Evolutionary conservation across 2,329 filamentous ascomycete genomes (phyloP).

Genomic region (Monilinia laxa): DNA sequence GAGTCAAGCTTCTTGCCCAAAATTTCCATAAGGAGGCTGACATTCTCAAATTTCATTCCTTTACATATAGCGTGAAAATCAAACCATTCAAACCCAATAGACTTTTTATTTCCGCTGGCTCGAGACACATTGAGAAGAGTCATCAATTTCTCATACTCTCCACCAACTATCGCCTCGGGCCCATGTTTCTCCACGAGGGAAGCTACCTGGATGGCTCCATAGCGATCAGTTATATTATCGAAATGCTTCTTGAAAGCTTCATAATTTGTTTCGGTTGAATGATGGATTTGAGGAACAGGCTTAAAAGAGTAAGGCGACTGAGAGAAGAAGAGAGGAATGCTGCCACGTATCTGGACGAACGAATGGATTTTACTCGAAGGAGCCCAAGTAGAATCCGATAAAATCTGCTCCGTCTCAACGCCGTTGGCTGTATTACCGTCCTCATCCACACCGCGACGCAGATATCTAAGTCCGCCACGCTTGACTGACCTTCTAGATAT

Average conservation of each 20-base stretch:
- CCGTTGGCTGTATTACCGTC: conserved; percentile 84
- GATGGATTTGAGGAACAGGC: conserved; percentile 77
- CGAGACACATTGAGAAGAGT: conserved; percentile 64
- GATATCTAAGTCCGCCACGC: conserved; percentile 83
- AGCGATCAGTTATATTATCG: conserved; percentile 62
- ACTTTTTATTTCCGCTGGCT: conserved; percentile 39
- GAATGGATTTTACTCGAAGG: conserved; percentile 66
- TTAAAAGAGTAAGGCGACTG: conserved; percentile 94
- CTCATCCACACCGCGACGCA: conserved; percentile 87
- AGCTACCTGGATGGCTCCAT: conserved; percentile 75
- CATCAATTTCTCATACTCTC: conserved; percentile 70
- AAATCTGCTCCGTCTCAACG: conserved; percentile 93
- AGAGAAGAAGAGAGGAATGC: conserved; percentile 92
- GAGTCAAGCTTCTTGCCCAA: conserved; percentile 66
- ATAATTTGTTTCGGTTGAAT: conserved; percentile 76
- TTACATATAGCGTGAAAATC: conserved; percentile 92
- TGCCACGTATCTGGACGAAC: conserved; percentile 84
- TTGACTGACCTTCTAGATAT: conserved; percentile 88
- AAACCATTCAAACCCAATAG: conserved; percentile 86
- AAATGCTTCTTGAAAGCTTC: conserved; percentile 80
- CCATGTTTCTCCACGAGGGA: conserved; percentile 88
- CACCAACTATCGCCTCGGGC: conserved; percentile 75
- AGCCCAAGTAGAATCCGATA: conserved; percentile 70
- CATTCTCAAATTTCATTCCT: conserved; percentile 98
- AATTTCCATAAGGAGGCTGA: conserved; percentile 72